Evolutionary conservation across 2,329 filamentous ascomycete species (phyloP).

Genomic region (Colletotrichum horii): DNA sequence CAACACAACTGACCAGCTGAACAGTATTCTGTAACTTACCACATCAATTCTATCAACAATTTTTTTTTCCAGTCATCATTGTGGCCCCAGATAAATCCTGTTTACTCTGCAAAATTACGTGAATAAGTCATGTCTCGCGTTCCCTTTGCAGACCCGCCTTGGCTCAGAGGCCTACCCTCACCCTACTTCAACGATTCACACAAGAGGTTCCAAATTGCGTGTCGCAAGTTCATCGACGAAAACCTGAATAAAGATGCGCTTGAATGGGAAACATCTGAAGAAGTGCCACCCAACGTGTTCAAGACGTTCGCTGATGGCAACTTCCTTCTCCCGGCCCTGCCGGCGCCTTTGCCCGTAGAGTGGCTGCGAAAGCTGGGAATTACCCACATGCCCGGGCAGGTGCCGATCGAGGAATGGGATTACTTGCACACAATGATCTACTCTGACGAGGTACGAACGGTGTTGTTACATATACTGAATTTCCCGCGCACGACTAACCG

Average conservation of each 20-base stretch:
- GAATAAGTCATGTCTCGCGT: neutral
- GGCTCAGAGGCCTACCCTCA: conserved; percentile 71
- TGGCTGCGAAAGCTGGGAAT: conserved; percentile 72
- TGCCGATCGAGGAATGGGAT: conserved; percentile 77
- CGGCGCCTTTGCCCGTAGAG: conserved; percentile 70
- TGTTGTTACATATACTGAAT: fast-evolving
- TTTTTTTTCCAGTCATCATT: too few relatives aligned
- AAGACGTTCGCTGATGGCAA: conserved; percentile 66
- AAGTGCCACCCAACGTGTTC: conserved; percentile 69
- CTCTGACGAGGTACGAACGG: conserved; percentile 52
- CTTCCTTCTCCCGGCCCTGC: conserved; percentile 74
- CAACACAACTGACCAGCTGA: too few relatives aligned
- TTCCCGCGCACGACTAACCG: conserved; percentile 38
- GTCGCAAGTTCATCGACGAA: conserved; percentile 69
- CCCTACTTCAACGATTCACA: conserved; percentile 75
- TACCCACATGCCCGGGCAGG: conserved; percentile 66
- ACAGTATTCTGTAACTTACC: too few relatives aligned
- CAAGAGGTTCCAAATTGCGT: conserved; percentile 69
- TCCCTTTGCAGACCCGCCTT: conserved; percentile 77
- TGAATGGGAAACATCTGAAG: conserved; percentile 73
- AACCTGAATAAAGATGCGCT: conserved; percentile 66
- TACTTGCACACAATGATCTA: conserved; percentile 75
- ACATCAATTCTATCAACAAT: too few relatives aligned
- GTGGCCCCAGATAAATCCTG: too few relatives aligned
- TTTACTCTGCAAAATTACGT: neutral